phyloP scores from a whole-genome alignment of 352 stramenopile genomes.

The Globisporangium radiosum region DNA sequence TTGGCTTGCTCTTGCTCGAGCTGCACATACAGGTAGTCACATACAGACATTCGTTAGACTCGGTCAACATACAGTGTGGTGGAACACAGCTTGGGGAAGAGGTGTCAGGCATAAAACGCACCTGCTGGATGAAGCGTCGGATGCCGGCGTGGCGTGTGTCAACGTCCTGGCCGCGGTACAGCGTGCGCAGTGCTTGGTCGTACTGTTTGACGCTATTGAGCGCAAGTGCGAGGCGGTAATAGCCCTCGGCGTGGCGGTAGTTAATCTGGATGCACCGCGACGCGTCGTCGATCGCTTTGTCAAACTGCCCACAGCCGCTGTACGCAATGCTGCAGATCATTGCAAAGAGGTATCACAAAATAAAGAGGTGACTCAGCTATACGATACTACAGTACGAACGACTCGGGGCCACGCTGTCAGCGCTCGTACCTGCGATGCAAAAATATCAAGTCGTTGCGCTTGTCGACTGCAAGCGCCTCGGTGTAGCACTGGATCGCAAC shows the following conservation, averaged over 20 bases:
- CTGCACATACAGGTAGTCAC: slow-evolving; percentile 7
- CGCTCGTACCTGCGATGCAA: slow-evolving; percentile 32
- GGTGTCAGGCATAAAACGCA: neutral
- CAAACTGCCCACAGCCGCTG: slow-evolving; percentile 25
- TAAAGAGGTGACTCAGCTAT: no score
- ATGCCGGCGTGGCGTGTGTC: slow-evolving; percentile 36
- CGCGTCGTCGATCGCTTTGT: slow-evolving; percentile 40
- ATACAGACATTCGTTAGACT: no score
- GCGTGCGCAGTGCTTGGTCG: slow-evolving; percentile 43
- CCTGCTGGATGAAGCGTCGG: slow-evolving; percentile 30
- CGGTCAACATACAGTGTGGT: no score
- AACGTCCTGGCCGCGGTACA: slow-evolving; percentile 51
- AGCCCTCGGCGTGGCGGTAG: slow-evolving; percentile 48
- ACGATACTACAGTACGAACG: neutral
- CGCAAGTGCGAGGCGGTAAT: slow-evolving; percentile 44
- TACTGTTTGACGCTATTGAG: slow-evolving; percentile 34
- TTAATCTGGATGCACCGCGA: slow-evolving; percentile 56
- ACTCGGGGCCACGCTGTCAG: no score
- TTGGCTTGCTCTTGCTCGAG: slow-evolving; percentile 40
- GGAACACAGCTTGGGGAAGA: neutral
- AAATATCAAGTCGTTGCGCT: slow-evolving; percentile 47
- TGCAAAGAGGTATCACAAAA: no score
- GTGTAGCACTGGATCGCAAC: slow-evolving; percentile 42
- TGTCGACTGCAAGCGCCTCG: slow-evolving; percentile 37
- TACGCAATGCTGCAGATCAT: slow-evolving; percentile 28